Conservation (phyloP, 169 alveolate species). For the Plasmodium blacklocki region DNA sequence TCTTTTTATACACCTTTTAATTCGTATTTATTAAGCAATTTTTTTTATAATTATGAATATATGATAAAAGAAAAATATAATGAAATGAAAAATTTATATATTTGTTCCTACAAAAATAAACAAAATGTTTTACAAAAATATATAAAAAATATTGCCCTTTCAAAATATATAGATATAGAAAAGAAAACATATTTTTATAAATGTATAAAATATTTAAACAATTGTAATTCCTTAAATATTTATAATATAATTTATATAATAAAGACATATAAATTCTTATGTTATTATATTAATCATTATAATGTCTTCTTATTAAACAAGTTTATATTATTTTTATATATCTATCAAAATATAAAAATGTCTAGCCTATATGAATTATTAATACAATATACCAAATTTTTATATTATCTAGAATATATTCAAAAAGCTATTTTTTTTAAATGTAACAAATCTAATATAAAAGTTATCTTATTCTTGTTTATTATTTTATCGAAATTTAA, state of each 20-base stretch:
- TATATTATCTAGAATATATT: conserved; percentile 43
- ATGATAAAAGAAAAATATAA: background rate
- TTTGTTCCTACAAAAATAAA: no score
- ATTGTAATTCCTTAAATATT: conserved; percentile 7
- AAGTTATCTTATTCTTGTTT: conserved; percentile 1
- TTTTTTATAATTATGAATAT: conserved; percentile 18
- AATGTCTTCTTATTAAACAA: background rate
- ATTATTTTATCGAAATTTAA: conserved; percentile 28
- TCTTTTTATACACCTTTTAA: conserved; percentile 63
- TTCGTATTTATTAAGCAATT: conserved; percentile 17
- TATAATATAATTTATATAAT: conserved; percentile 40
- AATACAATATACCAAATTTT: conserved; percentile 42
- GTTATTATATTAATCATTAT: background rate
- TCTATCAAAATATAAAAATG: conserved; percentile 7
- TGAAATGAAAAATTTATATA: background rate
- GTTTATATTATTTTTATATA: background rate
- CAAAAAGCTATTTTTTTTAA: conserved; percentile 12
- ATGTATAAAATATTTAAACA: conserved; percentile 3
- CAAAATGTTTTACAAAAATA: background rate
- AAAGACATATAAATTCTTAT: conserved; percentile 31
- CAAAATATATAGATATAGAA: conserved; percentile 10
- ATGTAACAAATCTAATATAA: background rate
- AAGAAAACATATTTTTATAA: conserved; percentile 11
- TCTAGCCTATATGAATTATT: conserved; percentile 27
- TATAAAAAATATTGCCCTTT: background rate